Base-by-base conservation (phyloP, 352 stramenopile genomes). In the Globisporangium ultimum region DNA sequence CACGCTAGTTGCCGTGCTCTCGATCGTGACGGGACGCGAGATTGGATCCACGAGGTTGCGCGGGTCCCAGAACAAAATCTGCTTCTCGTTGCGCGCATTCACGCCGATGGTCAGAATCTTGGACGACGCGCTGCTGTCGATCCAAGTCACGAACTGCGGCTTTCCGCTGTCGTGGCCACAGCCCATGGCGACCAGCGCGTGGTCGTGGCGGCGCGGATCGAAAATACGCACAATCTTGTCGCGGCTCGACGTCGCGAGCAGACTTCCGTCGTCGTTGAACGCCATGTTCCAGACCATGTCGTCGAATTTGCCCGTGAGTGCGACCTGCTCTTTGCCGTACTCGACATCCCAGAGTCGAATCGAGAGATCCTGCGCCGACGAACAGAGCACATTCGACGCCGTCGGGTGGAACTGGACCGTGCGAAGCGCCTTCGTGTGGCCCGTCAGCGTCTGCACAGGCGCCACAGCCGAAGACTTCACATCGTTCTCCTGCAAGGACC, bases 341-440 rank as follows among this genome's bases (percentile, higher is more conserved):
- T 84, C 76, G 18, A 91, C 56, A 60, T 94, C 84, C 84, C 84
- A 94, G n/a, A 94, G 72, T 6, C 79, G 76, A 45, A 94, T 40
- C 24, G 73, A 81, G 12, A 86, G 53, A 63, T 94, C 84, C 14
- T 78, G 59, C 4, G 70, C 76, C 2, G 81, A 72, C 3, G 82
- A 84, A 45, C 68, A 82, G 8, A 94, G 67, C 24, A 94, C 71
- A 49, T 88, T 74, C 10, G 70, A 59, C 5, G 72, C 84, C 34
- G 68, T 76, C 15, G 84, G 84, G 47, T 92, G 80, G 58, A 90
- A 92, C n/a, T 76, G 45, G 21, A 94, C 58, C 36, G 66, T 70
- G 28, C 80, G 77, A 36, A 94, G 18, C 13, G 67, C 64, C 47
- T 87, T 84, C 1, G 66, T 76, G 60, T 89, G 76, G 20, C 77